These are phyloP conservation scores for Neltuma alba DNA, from an alignment of 306 rosid genomes.

Conservation along the genomic window DNA sequence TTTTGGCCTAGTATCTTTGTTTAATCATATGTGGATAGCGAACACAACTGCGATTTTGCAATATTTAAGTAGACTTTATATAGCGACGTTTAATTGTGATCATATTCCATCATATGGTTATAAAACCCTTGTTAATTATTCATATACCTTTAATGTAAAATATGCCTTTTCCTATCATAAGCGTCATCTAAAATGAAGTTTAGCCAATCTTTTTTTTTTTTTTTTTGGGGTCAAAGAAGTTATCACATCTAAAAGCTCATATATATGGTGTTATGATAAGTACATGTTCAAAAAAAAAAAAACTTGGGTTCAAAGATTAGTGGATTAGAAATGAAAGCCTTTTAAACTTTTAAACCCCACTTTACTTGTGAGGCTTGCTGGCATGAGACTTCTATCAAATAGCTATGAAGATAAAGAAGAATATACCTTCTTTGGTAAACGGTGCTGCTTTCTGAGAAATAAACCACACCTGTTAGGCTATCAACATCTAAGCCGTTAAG, in stretches of 20 bases:
- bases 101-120: not conserved
- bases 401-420: not conserved
- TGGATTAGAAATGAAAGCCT: not conserved
- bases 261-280: not conserved
- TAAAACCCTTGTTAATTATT: not conserved
- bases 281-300: not conserved
- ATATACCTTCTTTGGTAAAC: conserved; percentile 54
- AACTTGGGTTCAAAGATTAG: not conserved
- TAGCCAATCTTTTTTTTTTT: too few species aligned
- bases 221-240: too few species aligned
- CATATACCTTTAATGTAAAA: not conserved
- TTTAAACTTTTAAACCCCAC: not conserved
- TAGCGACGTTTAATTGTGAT: not conserved
- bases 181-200: not conserved
- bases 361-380: not conserved
- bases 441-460: conserved; percentile 27
- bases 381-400: too few species aligned
- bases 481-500: too few species aligned
- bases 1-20: not conserved
- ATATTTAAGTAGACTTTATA: not conserved
- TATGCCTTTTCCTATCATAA: not conserved
- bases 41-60: not conserved
- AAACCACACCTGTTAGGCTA: too few species aligned
- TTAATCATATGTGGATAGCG: not conserved
- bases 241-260: not conserved